Base-by-base conservation (phyloP, 306 rosid genomes). In the Rosa rugosa region DNA sequence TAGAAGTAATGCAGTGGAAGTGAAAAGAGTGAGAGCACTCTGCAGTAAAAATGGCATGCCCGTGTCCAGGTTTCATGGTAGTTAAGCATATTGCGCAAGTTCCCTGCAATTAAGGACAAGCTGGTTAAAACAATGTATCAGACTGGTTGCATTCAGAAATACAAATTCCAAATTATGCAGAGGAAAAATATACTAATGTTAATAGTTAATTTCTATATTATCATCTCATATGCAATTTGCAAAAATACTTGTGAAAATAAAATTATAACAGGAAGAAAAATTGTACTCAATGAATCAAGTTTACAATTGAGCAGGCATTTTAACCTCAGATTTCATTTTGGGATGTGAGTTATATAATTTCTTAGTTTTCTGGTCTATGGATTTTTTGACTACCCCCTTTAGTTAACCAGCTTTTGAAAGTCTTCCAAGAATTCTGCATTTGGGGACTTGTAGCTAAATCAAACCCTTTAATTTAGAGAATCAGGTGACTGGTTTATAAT, bases 1-100 rank as follows among this genome's bases (percentile, higher is more conserved):
- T 96, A 2, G 97, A 91, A 75, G 99, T 83, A 80, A 96, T 93
- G 81, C 98, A 96, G 10, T 93, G 96, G 82, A 96, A 96, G 63
- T 96, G 99, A 83, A 96, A 96, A 64, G 99, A 82, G 72, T 96
- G 99, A 73, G 99, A 89, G 76, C 99, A 95, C 77, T 93, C 99
- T 78, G 97, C 99, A 66, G 98, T 95, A 73, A 96, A 96, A 83
- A 96, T 91, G 85, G 99, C 99, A 62, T 89, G 91, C 27, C 99
- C 94, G 42, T 86, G 86, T 69, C 99, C 99, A 34, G 96, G 70
- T 83, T 88, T 91, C 92, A 93, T 82, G 82, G 88, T 63, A 53
- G 78, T 82, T 75, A 96, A 86, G 87, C 98, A 96, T 84, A 96
- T 96, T 83, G 99, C 96, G 56, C 99, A 96, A 60, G 85, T 84